Base-by-base conservation (phyloP, 116 monocot species). In the Thalassia testudinum region DNA sequence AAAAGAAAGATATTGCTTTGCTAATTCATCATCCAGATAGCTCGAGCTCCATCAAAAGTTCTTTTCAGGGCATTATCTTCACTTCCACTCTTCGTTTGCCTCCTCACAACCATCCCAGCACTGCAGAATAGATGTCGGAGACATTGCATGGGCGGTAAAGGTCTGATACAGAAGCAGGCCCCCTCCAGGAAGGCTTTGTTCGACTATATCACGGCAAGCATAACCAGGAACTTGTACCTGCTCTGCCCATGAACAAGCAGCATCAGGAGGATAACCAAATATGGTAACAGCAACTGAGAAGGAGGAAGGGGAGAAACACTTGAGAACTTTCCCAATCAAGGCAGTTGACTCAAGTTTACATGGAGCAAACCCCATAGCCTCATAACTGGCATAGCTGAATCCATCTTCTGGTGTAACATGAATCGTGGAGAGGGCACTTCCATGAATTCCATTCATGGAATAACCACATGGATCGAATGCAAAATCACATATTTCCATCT, bases 401-500 rank as follows among this genome's bases (percentile, higher is more conserved):
- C 77, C 77, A n/a, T 83, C 77, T 62, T 89, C 89, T 0, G 89
- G 89, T 0, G 89, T 80, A 7, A 89, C 89, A 52, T 89, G 89
- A 56, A 89, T 72, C 0, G 83, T 83, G 0, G 89, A 89, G 17
- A 77, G 56, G 12, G 83, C 83, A 16, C 72, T 1, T 1, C 56
- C 74, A 43, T 48, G 29, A 42, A 83, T 72, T 7, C 64, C 89
- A 55, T 89, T 89, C 89, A 89, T 89, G 0, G 89, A 89, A 37
- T 89, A 89, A n/a, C 89, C 89, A 49, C 89, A 89, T 19, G 89
- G 89, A 1, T 89, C 89, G 24, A 89, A 89, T 21, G 74, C 83
- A 56, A 83, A 83, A 52, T 89, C 89, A 22, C 89, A 89, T 34
- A 83, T 83, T 21, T 89, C 74, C 89, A 89, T 89, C 72, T 83